Conservation (phyloP, 2,329 filamentous ascomycete species). For the Neonectria ditissima region DNA sequence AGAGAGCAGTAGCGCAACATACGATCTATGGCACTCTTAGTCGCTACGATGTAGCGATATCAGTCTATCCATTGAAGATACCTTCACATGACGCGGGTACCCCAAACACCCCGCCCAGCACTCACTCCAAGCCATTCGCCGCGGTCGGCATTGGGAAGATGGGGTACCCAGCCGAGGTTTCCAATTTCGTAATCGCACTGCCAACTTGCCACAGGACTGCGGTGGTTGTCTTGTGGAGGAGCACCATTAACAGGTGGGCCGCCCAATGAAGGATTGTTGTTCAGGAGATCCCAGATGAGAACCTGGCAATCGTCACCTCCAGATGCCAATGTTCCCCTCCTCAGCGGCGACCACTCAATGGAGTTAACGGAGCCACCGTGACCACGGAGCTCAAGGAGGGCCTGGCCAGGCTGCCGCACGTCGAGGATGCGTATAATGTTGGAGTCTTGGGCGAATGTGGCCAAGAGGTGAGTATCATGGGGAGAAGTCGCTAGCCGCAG, state of each 20-base stretch:
- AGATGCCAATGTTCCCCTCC: slow-evolving; percentile 88
- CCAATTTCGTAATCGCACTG: slow-evolving; percentile 88
- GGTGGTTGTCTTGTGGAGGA: slow-evolving; percentile 66
- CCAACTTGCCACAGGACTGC: slow-evolving; percentile 81
- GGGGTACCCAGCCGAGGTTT: slow-evolving; percentile 87
- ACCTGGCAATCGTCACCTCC: slow-evolving; percentile 94
- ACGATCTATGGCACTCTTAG: slow-evolving; percentile 13
- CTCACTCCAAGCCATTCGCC: slow-evolving; percentile 89
- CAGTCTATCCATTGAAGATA: slow-evolving; percentile 31
- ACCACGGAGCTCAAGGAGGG: slow-evolving; percentile 90
- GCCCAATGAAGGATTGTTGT: slow-evolving; percentile 60
- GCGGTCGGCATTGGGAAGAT: slow-evolving; percentile 73
- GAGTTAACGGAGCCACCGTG: slow-evolving; percentile 89
- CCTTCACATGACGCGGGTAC: slow-evolving; percentile 63
- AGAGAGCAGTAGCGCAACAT: slow-evolving; percentile 27
- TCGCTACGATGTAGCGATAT: slow-evolving; percentile 29
- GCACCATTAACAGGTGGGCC: slow-evolving; percentile 61
- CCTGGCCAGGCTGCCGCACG: slow-evolving; percentile 94
- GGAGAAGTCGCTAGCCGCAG: slow-evolving; percentile 89
- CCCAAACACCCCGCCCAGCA: slow-evolving; percentile 85
- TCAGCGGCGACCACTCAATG: slow-evolving; percentile 93
- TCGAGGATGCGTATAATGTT: slow-evolving; percentile 94
- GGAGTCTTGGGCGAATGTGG: slow-evolving; percentile 96
- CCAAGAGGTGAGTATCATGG: slow-evolving; percentile 93
- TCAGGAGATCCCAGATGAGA: slow-evolving; percentile 92